Percentiles rank a stretch among this genome's conserved stretches.
Evolutionary conservation across 2,329 filamentous ascomycete species (phyloP).

Genomic region (Cladosporium sp.): DNA sequence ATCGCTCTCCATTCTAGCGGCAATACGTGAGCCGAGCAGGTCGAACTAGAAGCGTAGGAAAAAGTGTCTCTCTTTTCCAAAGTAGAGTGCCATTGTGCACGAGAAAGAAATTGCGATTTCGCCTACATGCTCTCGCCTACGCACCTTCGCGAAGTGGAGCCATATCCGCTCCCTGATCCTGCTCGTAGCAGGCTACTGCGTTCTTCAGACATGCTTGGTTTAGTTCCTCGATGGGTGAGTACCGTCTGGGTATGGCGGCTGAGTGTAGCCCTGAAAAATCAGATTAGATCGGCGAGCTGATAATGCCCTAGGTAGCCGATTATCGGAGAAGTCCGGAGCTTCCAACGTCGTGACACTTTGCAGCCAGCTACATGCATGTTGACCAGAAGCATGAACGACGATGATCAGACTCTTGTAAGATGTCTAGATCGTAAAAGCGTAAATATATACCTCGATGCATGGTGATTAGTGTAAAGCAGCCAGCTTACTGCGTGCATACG

Average conservation of each 20-base stretch:
- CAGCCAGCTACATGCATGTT: too few species aligned
- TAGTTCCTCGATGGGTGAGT: not conserved
- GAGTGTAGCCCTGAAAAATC: not conserved
- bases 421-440: too few species aligned
- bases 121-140: constrained; percentile 2
- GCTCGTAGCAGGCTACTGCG: not conserved
- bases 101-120: not conserved
- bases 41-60: not conserved
- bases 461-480: too few species aligned
- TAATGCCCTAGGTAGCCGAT: not conserved
- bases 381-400: too few species aligned
- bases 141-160: constrained; percentile 4
- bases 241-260: not conserved
- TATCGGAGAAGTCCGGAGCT: not conserved
- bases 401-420: too few species aligned
- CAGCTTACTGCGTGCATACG: too few species aligned
- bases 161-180: not conserved
- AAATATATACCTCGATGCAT: too few species aligned
- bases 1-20: not conserved
- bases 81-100: not conserved
- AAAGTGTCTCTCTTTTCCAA: not conserved
- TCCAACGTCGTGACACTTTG: too few species aligned
- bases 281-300: not conserved
- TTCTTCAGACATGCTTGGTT: constrained; percentile 4
- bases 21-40: not conserved